These are phyloP conservation scores for Cyberlindnera euphorbiiphila DNA, from an alignment of 805 yeast species.

Conservation along the genomic window DNA sequence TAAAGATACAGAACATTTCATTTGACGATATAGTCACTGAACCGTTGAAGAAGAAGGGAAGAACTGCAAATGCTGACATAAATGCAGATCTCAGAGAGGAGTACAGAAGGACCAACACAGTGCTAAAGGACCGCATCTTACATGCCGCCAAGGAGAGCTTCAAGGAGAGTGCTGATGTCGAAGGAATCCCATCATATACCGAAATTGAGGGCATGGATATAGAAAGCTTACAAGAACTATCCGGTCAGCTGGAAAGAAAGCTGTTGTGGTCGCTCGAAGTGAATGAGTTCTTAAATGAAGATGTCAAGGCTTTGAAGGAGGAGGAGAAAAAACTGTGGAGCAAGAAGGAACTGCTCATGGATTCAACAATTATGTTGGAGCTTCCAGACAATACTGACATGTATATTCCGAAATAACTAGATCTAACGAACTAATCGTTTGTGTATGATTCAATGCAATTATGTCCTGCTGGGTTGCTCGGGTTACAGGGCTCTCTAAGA, in stretches of 20 bases:
- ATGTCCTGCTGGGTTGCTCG: no score
- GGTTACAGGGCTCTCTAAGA: no score
- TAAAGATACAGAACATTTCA: conserved; percentile 24
- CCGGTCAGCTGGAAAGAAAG: conserved; percentile 31
- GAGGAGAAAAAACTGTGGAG: conserved; percentile 37
- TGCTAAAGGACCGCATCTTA: conserved; percentile 6
- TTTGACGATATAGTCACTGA: conserved; percentile 26
- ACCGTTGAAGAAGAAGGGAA: conserved; percentile 26
- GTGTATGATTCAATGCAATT: no score
- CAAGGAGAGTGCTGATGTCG: conserved; percentile 10
- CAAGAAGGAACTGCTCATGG: conserved; percentile 40
- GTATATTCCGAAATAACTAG: conserved; percentile 5
- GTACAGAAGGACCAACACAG: conserved; percentile 15
- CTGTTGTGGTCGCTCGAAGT: conserved; percentile 38
- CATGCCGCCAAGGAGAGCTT: conserved; percentile 8
- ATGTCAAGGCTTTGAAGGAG: conserved; percentile 30
- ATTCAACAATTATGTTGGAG: conserved; percentile 37
- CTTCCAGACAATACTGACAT: conserved; percentile 10
- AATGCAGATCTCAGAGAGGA: conserved; percentile 22
- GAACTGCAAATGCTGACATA: conserved; percentile 26
- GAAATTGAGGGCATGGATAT: conserved; percentile 13
- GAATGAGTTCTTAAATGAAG: conserved; percentile 33
- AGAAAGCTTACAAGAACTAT: conserved; percentile 19
- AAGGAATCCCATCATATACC: conserved; percentile 21
- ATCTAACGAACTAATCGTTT: background rate